Evolutionary conservation across 1,284 basidiomycete species (phyloP), one percentile per base, ranked within the genome.

Genomic region (Inonotus obliquus): DNA sequence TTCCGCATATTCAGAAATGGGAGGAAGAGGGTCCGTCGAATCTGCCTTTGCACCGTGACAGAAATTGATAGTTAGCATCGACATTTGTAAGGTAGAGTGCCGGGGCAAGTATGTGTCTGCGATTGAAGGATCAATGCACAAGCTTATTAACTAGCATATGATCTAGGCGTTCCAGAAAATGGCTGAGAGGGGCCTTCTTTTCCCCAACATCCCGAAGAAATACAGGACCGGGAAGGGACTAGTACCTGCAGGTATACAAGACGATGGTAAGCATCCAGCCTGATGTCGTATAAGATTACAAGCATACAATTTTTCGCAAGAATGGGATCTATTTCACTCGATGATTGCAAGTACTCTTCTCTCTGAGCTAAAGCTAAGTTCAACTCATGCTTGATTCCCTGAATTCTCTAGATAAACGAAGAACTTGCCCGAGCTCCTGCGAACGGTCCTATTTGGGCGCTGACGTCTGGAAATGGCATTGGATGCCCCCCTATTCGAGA

Each of bases 301-400:
- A 13, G 1, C 38, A 23, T 37, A 21, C n/a, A 17, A 23, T 23
- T 17, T 13, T 13, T 21, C 21, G 32, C 27, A 29, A 65, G 65
- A 64, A 32, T 63, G 65, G 64, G 65, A 67, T 48, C 41, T 64
- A 27, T 67, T 67, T 45, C 65, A 65, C 27, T 39, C 57, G 17
- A 59, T 67, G 44, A 58, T 67, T 29, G 65, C 61, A 54, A 32
- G 65, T 59, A 47, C 1, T 27, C 25, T 23, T 11, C 4, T 3
- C 2, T 37, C 7, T 21, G 25, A 27, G 23, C 21, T 17, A n/a
- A n/a, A n/a, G n/a, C n/a, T n/a, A n/a, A n/a, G n/a, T n/a, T n/a
- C n/a, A n/a, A n/a, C n/a, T n/a, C n/a, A n/a, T 39, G 5, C n/a
- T 27, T 21, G 9, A 9, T 51, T 14, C 29, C 10, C 35, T 14